Evolutionary conservation across 2,329 filamentous ascomycete genomes (phyloP).

Genomic region (Diaporthe aspalathi): DNA sequence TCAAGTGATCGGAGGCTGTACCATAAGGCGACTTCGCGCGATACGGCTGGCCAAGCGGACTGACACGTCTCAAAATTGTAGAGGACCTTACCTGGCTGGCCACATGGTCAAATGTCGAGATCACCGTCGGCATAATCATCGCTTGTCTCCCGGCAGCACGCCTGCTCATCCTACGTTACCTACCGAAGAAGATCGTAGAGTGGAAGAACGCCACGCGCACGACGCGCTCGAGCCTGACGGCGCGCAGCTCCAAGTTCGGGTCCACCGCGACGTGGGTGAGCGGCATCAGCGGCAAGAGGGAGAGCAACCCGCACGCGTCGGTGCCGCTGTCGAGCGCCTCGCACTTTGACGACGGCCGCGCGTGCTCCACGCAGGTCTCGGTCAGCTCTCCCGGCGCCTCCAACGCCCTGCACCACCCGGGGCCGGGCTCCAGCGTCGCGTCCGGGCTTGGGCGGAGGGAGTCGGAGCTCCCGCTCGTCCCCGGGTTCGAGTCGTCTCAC

Average conservation of each 20-base stretch:
- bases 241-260: slow-evolving; percentile 8
- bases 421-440: neutral
- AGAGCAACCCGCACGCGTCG: neutral
- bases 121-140: slow-evolving; percentile 30
- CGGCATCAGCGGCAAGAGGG: slow-evolving; percentile 16
- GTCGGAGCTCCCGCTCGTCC: neutral
- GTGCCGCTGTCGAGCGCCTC: neutral
- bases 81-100: slow-evolving; percentile 22
- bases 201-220: neutral
- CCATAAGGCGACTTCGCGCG: neutral
- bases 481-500: neutral
- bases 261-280: slow-evolving; percentile 18
- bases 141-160: slow-evolving; percentile 32
- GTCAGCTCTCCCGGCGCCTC: neutral
- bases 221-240: neutral
- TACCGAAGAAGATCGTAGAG: neutral
- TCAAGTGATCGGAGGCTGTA: neutral
- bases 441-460: neutral
- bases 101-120: slow-evolving; percentile 25
- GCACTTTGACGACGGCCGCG: slow-evolving; percentile 1
- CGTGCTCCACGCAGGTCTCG: neutral
- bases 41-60: neutral
- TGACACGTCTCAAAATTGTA: neutral
- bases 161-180: slow-evolving; percentile 17
- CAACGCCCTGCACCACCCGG: neutral